Evolutionary conservation across 805 yeast genomes (phyloP).

Genomic region (Blastobotrys attinorum): DNA sequence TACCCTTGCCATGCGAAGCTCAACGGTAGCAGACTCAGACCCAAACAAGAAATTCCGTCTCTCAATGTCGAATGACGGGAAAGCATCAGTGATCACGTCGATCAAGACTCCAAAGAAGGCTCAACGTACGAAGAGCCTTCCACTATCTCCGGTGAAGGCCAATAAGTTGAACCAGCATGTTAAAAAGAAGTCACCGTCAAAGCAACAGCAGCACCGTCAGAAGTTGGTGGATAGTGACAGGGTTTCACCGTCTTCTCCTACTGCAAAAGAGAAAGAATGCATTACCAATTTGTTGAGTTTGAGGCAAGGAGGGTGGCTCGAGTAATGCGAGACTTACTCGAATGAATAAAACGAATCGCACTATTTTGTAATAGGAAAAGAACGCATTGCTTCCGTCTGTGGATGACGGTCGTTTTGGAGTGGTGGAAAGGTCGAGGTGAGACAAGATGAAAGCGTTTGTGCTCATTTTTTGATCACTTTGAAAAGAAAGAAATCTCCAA

Average conservation of each 20-base stretch:
- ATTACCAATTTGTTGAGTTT: constrained; percentile 28
- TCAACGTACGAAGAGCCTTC: background rate
- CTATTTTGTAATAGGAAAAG: too few species aligned
- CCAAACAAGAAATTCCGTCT: constrained; percentile 15
- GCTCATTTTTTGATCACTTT: too few species aligned
- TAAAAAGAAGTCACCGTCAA: background rate
- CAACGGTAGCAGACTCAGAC: background rate
- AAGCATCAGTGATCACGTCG: constrained; percentile 30
- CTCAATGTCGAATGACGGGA: constrained; percentile 33
- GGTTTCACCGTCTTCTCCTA: background rate
- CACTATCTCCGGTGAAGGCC: constrained; percentile 2
- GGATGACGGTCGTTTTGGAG: too few species aligned
- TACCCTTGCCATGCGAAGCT: background rate
- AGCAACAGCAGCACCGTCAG: background rate
- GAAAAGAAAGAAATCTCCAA: too few species aligned
- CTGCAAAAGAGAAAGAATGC: constrained; percentile 27
- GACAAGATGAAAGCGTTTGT: too few species aligned
- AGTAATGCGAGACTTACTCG: too few species aligned
- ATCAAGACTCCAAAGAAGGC: background rate
- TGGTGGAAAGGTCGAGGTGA: too few species aligned
- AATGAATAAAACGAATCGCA: too few species aligned
- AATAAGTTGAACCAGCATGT: constrained; percentile 1
- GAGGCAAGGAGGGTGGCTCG: constrained; percentile 26
- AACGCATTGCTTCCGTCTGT: too few species aligned
- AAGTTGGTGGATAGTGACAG: background rate